Base-by-base conservation (phyloP, 2,329 filamentous ascomycete species). In the Aspergillus pseudoviridinutans region DNA sequence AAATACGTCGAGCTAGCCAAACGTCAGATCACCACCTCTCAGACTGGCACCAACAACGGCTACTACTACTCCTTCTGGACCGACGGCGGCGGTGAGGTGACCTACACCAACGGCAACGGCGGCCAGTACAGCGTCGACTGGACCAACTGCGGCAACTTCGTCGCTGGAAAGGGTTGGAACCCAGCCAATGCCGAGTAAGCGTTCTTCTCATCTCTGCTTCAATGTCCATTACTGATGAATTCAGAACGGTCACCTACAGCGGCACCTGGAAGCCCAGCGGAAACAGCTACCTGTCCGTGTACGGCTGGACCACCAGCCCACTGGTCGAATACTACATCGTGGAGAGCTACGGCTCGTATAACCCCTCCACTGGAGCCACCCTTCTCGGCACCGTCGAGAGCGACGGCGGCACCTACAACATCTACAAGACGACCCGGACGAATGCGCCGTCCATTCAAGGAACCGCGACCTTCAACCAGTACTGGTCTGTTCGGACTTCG, bases 131-230 rank as follows among this genome's bases (percentile, higher is more conserved):
- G 67, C 49, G 73, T 79, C 1, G 65, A 64, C 25, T 84, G 81
- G 82, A 67, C 59, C 38, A 72, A 75, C 47, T 71, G 68, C 44
- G 82, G 81, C 27, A 82, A 85, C 75, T 80, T 84, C 44, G 81
- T 84, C 24, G 81, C 76, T 58, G 84, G 83, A 28, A 85, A 85
- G 71, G 83, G 84, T 41, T 86, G 83, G 82, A 79, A 79, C 58
- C 78, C 82, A 12, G 83, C 82, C 42, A 78, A 70, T 56, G 70
- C 73, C 25, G 74, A 78, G 80, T 84, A 76, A 58, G 72, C 58
- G 17, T n/a, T 3, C 32, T 1, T 1, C 8, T 3, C 22, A 1
- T 1, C 14, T 28, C 20, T 20, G 20, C 24, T 49, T 38, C 47
- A 46, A 20, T 8, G 14, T 2, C n/a, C 1, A 1, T 4, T 20